Conservation (phyloP, 1,139 yeast species). For the Suhomyces ambrosiae region DNA sequence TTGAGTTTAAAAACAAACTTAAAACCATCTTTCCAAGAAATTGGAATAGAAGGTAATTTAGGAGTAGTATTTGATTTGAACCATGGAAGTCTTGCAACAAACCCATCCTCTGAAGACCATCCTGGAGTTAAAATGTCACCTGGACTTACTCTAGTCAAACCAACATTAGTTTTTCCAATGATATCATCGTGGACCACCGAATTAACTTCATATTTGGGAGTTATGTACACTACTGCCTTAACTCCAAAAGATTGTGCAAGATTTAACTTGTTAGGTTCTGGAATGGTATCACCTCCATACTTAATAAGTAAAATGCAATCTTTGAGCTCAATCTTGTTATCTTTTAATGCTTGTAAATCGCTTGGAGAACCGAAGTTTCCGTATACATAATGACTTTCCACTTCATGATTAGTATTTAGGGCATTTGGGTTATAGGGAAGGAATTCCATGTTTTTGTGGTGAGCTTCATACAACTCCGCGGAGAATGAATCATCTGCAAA, state of each 20-base stretch:
- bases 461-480: conserved; percentile 41
- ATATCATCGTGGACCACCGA: conserved; percentile 49
- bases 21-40: conserved; percentile 71
- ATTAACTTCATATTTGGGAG: conserved; percentile 29
- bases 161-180: conserved; percentile 67
- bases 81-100: conserved; percentile 41
- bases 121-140: conserved; percentile 87
- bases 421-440: conserved; percentile 73
- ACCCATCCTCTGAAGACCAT: conserved; percentile 57
- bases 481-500: conserved; percentile 38
- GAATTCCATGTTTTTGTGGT: conserved; percentile 40
- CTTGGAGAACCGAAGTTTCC: conserved; percentile 60
- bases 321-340: conserved; percentile 35
- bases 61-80: conserved; percentile 59
- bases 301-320: conserved; percentile 59
- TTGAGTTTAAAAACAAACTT: conserved; percentile 51
- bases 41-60: conserved; percentile 72
- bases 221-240: conserved; percentile 40
- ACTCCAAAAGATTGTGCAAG: conserved; percentile 35
- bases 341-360: conserved; percentile 55
- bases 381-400: conserved; percentile 57
- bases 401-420: conserved; percentile 44
- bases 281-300: conserved; percentile 51
- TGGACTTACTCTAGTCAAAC: conserved; percentile 61
- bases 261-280: conserved; percentile 42